These are phyloP conservation scores for Sherardia arvensis DNA, from an alignment of 257 asterid genomes.

Conservation along the genomic window DNA sequence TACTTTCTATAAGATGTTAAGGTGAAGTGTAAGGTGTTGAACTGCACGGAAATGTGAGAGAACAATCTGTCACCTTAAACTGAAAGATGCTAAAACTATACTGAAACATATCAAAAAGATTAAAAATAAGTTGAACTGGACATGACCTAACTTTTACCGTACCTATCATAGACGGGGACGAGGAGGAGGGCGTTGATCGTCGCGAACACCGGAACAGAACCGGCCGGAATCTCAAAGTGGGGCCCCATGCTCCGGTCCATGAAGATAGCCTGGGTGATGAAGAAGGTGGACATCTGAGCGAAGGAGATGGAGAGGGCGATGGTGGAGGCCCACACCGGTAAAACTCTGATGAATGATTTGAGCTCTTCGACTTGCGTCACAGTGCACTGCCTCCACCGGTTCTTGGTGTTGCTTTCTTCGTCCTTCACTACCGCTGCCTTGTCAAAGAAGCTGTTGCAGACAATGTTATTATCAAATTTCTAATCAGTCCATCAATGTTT, in stretches of 20 bases:
- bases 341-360: slow-evolving; percentile 48
- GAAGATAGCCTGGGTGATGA: slow-evolving; percentile 48
- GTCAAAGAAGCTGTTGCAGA: slow-evolving; percentile 41
- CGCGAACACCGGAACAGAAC: slow-evolving; percentile 55
- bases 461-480: background rate
- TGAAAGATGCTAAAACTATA: too few relatives aligned
- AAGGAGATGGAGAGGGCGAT: slow-evolving; percentile 66
- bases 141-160: too few relatives aligned
- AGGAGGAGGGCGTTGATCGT: slow-evolving; percentile 51
- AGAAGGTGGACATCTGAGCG: slow-evolving; percentile 65
- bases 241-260: slow-evolving; percentile 41
- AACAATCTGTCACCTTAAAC: too few relatives aligned
- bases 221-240: slow-evolving; percentile 39
- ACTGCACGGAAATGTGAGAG: too few relatives aligned
- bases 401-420: slow-evolving; percentile 18
- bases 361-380: slow-evolving; percentile 72
- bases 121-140: too few relatives aligned
- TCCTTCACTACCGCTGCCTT: slow-evolving; percentile 49
- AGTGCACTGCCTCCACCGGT: slow-evolving; percentile 53
- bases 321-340: slow-evolving; percentile 66
- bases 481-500: background rate
- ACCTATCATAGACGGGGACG: slow-evolving; percentile 58
- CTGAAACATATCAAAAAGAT: too few relatives aligned
- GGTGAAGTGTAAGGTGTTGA: too few relatives aligned
- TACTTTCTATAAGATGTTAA: too few relatives aligned